These are phyloP conservation scores for Fusarium domesticum DNA, from an alignment of 2,329 filamentous ascomycete genomes.

Conservation along the genomic window DNA sequence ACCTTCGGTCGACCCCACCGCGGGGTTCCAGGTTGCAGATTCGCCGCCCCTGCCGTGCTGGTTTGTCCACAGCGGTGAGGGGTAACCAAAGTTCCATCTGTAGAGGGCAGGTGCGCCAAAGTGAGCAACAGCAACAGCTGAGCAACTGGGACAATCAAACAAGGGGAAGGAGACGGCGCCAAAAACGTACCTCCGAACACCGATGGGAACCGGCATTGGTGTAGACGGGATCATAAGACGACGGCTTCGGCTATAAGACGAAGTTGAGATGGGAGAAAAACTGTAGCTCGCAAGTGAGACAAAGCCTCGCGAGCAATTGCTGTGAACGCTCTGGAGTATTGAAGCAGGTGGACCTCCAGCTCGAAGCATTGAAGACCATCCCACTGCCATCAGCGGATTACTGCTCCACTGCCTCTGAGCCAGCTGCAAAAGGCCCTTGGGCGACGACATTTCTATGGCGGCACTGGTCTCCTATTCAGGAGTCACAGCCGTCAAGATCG, in stretches of 20 bases:
- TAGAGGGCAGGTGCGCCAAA: background rate
- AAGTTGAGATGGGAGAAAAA: background rate
- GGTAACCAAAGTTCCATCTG: conserved; percentile 3
- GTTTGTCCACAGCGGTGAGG: conserved; percentile 9
- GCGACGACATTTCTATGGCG: conserved; percentile 25
- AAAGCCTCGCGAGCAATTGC: conserved; percentile 9
- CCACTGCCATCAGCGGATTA: conserved; percentile 20
- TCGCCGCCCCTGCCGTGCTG: background rate
- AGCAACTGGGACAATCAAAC: no score
- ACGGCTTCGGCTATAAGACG: conserved; percentile 7
- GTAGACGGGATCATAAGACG: conserved; percentile 13
- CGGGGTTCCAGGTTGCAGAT: conserved; percentile 7
- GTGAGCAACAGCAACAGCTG: conserved; percentile 5
- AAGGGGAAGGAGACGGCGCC: conserved; percentile 2
- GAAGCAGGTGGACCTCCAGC: conserved; percentile 6
- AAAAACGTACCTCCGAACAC: conserved; percentile 29
- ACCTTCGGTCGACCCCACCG: conserved; percentile 11
- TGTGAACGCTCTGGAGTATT: conserved; percentile 1
- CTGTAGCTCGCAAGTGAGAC: conserved; percentile 11
- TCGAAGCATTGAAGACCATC: conserved; percentile 4
- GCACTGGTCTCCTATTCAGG: conserved; percentile 16
- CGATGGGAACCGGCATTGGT: conserved; percentile 21
- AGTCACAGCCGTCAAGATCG: conserved; percentile 22
- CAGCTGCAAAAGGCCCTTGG: conserved; percentile 31
- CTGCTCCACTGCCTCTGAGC: conserved; percentile 26